Base-by-base conservation (phyloP, 2,329 filamentous ascomycete species). In the Calonectria fujianensis region DNA sequence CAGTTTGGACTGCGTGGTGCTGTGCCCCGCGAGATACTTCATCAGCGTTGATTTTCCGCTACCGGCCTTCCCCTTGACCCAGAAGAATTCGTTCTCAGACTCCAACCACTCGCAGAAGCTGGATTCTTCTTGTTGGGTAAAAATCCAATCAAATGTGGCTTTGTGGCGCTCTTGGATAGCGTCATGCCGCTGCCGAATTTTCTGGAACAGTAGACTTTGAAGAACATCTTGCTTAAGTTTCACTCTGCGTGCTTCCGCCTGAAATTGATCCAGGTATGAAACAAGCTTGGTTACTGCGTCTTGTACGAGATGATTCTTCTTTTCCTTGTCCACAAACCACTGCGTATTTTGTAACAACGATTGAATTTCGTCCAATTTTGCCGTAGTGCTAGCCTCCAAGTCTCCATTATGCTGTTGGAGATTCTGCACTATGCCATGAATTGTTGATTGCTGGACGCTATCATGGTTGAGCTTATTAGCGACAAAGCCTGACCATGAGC, bases 31-130 rank as follows among this genome's bases (percentile, higher is more conserved):
- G 18, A 67, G 45, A 48, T 32, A 52, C 37, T 67, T 67, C 64
- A 67, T 67, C 39, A 67, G 16, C 1, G 64, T 67, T 29, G 64
- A 67, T 39, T 67, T 67, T 8, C 64, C 64, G 4, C n/a, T 31
- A 5, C 64, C 64, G 4, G 64, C n/a, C 20, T 67, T 52, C 20
- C 64, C 64, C 35, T 27, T 24, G 27, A 67, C 29, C 64, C 64
- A 67, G 31, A 67, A 67, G 29, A 67, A n/a, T 20, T 31, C 64
- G 11, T 51, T 35, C 14, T 20, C 64, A n/a, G 8, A 14, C 18
- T 24, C 29, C 18, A 67, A 29, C 64, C 64, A 67, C 9, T 67
- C 37, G 24, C 13, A 29, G 39, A 64, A 64, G 39, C 18, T n/a
- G 13, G 29, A 45, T 20, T 24, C 2, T 8, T 24, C 2, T 8